Conservation (phyloP, 176 grass and related monocot genomes). For the Themeda triandra region DNA sequence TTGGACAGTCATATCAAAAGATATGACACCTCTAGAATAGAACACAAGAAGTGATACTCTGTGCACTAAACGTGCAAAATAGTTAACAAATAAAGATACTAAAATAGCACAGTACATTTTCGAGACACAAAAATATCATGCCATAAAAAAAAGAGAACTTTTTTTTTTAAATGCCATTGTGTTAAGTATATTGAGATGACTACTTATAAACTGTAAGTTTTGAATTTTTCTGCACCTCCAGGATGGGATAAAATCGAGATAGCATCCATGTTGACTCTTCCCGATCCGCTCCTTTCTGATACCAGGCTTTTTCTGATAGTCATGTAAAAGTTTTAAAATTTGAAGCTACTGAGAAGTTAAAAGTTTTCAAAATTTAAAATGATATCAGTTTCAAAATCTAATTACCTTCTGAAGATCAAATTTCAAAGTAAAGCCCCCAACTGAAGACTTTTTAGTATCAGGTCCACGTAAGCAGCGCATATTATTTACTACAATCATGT, state of each 20-base stretch:
- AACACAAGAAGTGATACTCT: not conserved
- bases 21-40: not conserved
- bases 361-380: not conserved
- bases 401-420: slow-evolving; percentile 78
- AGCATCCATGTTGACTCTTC: slow-evolving; percentile 69
- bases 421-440: slow-evolving; percentile 61
- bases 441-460: slow-evolving; percentile 67
- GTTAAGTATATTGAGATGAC: not conserved
- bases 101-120: not conserved
- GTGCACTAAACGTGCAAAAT: not conserved
- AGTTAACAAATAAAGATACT: not conserved
- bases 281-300: slow-evolving; percentile 60
- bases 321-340: not conserved
- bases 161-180: not conserved
- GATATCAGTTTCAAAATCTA: not conserved
- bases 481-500: slow-evolving; percentile 75
- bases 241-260: slow-evolving; percentile 83
- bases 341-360: not conserved
- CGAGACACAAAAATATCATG: not conserved
- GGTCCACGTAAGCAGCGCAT: slow-evolving; percentile 56
- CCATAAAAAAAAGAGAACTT: not conserved
- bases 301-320: slow-evolving; percentile 67
- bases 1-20: not conserved
- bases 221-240: slow-evolving; percentile 53
- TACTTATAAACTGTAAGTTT: not conserved